Percentiles rank a stretch among this genome's conserved stretches.
phyloP scores from a whole-genome alignment of 768 basidiomycete genomes.

The Crassisporium funariophilum region DNA sequence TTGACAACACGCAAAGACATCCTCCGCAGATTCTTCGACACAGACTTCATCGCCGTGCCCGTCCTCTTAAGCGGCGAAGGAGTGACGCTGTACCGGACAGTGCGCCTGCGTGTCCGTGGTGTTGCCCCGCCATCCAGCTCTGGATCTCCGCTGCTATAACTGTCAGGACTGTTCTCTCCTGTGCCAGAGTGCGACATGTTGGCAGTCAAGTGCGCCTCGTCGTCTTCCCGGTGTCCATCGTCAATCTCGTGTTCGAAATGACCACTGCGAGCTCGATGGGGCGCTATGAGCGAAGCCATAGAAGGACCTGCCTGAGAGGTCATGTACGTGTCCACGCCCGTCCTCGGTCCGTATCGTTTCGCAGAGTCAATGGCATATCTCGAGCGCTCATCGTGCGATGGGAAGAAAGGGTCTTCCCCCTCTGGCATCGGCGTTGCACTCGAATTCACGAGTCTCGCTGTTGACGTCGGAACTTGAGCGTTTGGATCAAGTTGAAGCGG shows the following conservation, averaged over 20 bases:
- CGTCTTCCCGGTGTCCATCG: conserved; percentile 53
- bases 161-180: conserved; percentile 26
- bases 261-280: conserved; percentile 29
- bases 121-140: conserved; percentile 48
- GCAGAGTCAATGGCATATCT: conserved; percentile 31
- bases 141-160: conserved; percentile 43
- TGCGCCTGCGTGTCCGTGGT: conserved; percentile 41
- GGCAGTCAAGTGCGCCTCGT: conserved; percentile 58
- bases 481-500: conserved; percentile 43
- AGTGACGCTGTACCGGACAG: conserved; percentile 52
- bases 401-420: conserved; percentile 46
- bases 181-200: conserved; percentile 43
- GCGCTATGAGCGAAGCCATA: conserved; percentile 50
- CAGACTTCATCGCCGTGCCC: conserved; percentile 56
- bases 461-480: conserved; percentile 14
- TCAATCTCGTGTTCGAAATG: conserved; percentile 35
- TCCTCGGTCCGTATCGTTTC: conserved; percentile 34
- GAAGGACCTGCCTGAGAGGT: conserved; percentile 50
- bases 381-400: conserved; percentile 37
- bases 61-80: conserved; percentile 66
- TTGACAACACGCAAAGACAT: conserved; percentile 85
- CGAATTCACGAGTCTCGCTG: conserved; percentile 22
- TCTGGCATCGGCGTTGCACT: conserved; percentile 3
- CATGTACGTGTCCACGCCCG: conserved; percentile 35
- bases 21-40: conserved; percentile 58